phyloP scores from a whole-genome alignment of 2,329 filamentous ascomycete species.

The Juglanconis juglandina region DNA sequence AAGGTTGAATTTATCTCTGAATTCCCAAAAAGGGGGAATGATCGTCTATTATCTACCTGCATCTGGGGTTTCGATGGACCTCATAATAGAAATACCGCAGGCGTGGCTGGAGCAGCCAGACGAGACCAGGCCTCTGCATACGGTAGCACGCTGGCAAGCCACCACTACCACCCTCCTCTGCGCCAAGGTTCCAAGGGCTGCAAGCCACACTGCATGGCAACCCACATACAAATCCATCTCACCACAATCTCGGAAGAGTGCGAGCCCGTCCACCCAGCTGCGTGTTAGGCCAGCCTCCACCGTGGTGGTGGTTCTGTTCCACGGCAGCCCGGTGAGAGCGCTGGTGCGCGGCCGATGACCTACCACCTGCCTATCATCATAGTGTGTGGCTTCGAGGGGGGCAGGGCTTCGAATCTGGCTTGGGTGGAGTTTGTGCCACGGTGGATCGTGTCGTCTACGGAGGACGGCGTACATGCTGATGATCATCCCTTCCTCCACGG shows the following conservation, averaged over 20 bases:
- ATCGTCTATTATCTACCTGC: background rate
- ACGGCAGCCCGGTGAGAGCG: slow-evolving; percentile 12
- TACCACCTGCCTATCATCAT: slow-evolving; percentile 5
- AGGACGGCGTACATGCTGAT: background rate
- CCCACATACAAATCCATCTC: background rate
- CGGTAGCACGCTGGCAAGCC: background rate
- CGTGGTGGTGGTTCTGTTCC: background rate
- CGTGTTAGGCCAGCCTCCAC: background rate
- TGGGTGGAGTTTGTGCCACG: too few relatives aligned
- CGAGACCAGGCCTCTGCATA: background rate
- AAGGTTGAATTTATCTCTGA: background rate
- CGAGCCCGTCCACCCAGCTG: background rate
- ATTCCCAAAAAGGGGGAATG: background rate
- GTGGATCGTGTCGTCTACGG: too few relatives aligned
- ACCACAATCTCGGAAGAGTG: background rate
- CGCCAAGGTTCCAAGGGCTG: background rate
- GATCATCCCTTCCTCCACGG: background rate
- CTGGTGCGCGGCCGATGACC: slow-evolving; percentile 1
- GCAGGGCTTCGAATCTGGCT: background rate
- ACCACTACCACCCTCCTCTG: background rate
- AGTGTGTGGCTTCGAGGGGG: background rate
- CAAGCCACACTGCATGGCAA: background rate
- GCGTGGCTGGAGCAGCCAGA: background rate
- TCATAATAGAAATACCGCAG: background rate
- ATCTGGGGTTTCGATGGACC: background rate